These are phyloP conservation scores for Saturnispora halmiae DNA, from an alignment of 805 yeast genomes.

Conservation along the genomic window DNA sequence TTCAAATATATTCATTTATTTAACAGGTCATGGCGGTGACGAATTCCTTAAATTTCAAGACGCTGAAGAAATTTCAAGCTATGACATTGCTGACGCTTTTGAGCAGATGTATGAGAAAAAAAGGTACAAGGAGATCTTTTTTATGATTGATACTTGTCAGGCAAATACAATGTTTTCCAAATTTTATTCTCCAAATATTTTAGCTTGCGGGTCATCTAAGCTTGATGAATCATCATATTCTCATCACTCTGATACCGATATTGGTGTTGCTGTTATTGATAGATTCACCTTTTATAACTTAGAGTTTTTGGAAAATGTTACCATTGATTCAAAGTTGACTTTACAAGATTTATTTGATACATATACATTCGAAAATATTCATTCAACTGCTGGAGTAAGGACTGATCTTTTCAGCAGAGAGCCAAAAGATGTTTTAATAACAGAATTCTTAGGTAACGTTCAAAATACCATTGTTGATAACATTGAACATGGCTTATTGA, in stretches of 20 bases:
- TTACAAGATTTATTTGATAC: conserved; percentile 77
- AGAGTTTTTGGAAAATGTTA: conserved; percentile 74
- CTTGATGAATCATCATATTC: conserved; percentile 87
- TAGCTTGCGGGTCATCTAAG: conserved; percentile 87
- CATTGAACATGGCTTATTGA: conserved; percentile 40
- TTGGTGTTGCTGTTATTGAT: conserved; percentile 97
- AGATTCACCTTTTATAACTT: conserved; percentile 88
- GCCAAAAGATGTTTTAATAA: conserved; percentile 58
- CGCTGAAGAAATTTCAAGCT: conserved; percentile 92
- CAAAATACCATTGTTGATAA: conserved; percentile 60
- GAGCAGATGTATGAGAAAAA: conserved; percentile 95
- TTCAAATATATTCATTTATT: conserved; percentile 84
- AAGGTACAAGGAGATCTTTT: conserved; percentile 88
- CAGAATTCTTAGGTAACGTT: conserved; percentile 92
- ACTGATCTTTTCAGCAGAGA: conserved; percentile 68
- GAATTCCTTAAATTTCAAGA: conserved; percentile 97
- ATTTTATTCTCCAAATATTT: conserved; percentile 83
- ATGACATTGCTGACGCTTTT: conserved; percentile 95
- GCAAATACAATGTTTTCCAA: conserved; percentile 96
- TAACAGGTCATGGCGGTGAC: conserved; percentile 99
- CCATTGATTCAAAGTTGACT: conserved; percentile 64
- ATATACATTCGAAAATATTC: conserved; percentile 77
- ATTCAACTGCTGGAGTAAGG: conserved; percentile 89
- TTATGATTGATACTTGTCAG: conserved; percentile 98
- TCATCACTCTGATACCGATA: conserved; percentile 89